phyloP scores from a whole-genome alignment of 1,284 basidiomycete species.

The Trametes polyzona region DNA sequence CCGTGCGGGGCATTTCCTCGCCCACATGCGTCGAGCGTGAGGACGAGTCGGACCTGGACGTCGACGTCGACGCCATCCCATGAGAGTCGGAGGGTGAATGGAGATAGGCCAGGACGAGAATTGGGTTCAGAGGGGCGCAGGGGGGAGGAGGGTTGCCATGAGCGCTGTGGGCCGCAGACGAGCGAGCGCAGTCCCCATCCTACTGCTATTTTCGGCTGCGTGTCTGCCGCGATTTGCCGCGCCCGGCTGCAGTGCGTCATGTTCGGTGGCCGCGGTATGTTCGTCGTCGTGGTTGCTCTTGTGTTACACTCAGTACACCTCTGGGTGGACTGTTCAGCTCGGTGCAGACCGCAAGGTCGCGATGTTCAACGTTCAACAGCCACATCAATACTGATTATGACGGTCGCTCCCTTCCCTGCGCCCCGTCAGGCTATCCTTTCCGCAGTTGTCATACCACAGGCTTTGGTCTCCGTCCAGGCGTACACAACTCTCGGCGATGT shows the following conservation, averaged over 20 bases:
- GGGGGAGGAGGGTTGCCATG: conserved; percentile 1
- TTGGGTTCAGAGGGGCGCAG: background rate
- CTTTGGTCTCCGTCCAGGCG: background rate
- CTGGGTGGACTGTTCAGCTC: too few species aligned
- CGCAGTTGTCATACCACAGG: background rate
- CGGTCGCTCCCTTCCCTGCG: too few species aligned
- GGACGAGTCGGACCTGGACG: conserved; percentile 28
- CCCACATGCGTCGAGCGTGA: conserved; percentile 28
- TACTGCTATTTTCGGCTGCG: background rate
- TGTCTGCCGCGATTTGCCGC: too few species aligned
- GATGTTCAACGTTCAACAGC: too few species aligned
- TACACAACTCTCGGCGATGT: background rate
- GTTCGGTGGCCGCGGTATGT: too few species aligned
- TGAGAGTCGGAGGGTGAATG: conserved; percentile 9
- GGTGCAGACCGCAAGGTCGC: too few species aligned
- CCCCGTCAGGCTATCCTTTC: background rate
- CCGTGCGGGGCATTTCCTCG: conserved; percentile 7
- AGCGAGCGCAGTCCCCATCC: background rate
- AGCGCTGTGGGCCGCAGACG: background rate
- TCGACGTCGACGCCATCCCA: conserved; percentile 33
- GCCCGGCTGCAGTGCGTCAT: too few species aligned
- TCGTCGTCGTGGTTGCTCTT: too few species aligned
- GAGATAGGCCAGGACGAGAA: background rate
- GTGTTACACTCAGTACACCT: too few species aligned
- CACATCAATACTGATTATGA: too few species aligned